Evolutionary conservation across 768 basidiomycete genomes (phyloP), one percentile per base, ranked within the genome.

Genomic region (Suillus weaverae): DNA sequence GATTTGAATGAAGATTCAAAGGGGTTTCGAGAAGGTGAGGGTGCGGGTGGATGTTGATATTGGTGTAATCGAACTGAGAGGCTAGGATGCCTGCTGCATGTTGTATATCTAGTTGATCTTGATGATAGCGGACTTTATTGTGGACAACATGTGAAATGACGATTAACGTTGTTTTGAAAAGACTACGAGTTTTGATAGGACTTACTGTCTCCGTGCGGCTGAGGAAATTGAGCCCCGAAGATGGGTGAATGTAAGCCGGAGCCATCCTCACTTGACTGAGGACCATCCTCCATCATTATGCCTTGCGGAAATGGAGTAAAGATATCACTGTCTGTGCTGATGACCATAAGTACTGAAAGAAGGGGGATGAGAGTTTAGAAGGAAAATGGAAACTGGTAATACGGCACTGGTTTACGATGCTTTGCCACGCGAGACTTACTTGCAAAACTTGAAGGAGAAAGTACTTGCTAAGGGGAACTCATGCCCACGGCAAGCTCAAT

Each of bases 211-310:
- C 80, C 77, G 79, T 81, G 79, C 63, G 78, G 74, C 67, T 81
- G 74, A 74, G 81, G 78, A 69, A 79, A 82, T 33, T 79, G 78
- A 57, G 83, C 74, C 63, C 79, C 80, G 77, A 89, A 88, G 61
- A 86, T 83, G 69, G 91, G 90, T 3, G 90, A 91, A 70, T 90
- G 89, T 30, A 91, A 77, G 66, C 88, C 89, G 61, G 90, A 91
- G 72, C 88, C 86, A 71, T 90, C 90, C 72, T 91, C 89, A 74
- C 87, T 89, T 30, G 88, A 89, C 77, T 86, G 88, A 51, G 84
- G 83, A 44, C 87, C 84, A 71, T 90, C 89, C 73, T 90, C 90
- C 64, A 81, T 76, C 66, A 81, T 78, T 75, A 84, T 81, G 64
- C 72, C 67, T 63, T 80, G 78, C 57, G 83, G 83, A 75, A 86